Evolutionary conservation across 106 monocot species (phyloP), one percentile per base, ranked within the genome.

Genomic region (Apostasia ramifera): DNA sequence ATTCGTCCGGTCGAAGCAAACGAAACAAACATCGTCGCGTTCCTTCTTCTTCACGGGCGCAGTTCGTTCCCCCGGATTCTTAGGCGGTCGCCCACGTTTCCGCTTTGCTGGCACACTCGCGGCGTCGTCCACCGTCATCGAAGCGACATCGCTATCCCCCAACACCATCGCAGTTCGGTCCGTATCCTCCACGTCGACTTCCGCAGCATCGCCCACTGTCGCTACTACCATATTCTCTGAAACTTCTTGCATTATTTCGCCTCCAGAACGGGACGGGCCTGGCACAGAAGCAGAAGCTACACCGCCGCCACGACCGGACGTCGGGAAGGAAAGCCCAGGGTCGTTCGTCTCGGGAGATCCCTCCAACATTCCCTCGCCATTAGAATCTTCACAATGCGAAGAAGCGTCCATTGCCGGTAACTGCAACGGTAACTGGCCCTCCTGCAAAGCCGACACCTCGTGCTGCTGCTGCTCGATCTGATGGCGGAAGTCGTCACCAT

Each of bases 1-100:
- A 66, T 90, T 74, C 5, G 90, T 93, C 38, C 90, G 90, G 63
- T 98, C 98, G 67, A 93, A 97, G 75, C 95, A 97, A 58, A 97
- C 89, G 70, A 97, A 98, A 73, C 98, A 98, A 2, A 98, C 89
- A 42, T 87, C 83, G 55, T 92, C 92, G 70, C 81, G 84, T 13
- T 70, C 72, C 69, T 87, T 89, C 90, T 78, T 84, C 72, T 74
- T 83, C 45, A 58, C 48, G 42, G 44, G 52, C 62, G 69, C 40
- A 57, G 44, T 70, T 52, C 75, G 57, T 11, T 50, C 55, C 43
- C 47, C 68, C 40, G 76, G 74, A 49, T 66, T 38, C 79, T 81
- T 94, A 4, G 86, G 84, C 55, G 86, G 90, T 5, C 94, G 77
- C 26, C 94, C 94, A 14, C 94, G 78, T 76, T 86, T 86, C 70